Conservation (phyloP, 345 rosid species). For the Chamaenerion angustifolium region DNA sequence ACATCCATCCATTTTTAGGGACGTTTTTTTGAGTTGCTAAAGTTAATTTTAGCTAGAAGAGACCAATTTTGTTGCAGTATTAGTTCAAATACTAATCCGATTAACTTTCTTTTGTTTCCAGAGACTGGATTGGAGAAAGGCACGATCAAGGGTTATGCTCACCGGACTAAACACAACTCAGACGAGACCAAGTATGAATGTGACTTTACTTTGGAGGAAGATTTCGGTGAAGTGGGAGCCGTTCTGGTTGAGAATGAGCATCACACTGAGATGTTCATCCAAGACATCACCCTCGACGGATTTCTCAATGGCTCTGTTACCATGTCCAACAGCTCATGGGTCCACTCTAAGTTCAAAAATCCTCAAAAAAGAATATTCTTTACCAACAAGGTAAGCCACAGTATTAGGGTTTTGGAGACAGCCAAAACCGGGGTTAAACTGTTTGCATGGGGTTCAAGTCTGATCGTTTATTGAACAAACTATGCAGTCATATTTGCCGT, state of each 20-base stretch:
- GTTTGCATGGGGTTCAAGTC: too few relatives aligned
- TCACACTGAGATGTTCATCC: conserved; percentile 46
- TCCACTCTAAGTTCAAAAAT: conserved; percentile 36
- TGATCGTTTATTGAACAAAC: too few relatives aligned
- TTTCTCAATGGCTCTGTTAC: conserved; percentile 15
- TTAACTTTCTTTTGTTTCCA: not conserved
- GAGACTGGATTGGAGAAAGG: conserved; percentile 34
- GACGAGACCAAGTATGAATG: conserved; percentile 41
- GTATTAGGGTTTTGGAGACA: too few relatives aligned
- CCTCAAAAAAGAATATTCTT: conserved; percentile 50
- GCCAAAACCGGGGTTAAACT: too few relatives aligned
- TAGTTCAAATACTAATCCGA: too few relatives aligned
- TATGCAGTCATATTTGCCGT: conserved; percentile 43
- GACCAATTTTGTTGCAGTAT: too few relatives aligned
- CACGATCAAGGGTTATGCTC: conserved; percentile 38
- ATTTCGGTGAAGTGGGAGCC: conserved; percentile 58
- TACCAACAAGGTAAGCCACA: conserved; percentile 30
- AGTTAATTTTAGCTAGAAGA: too few relatives aligned
- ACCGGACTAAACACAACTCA: conserved; percentile 8
- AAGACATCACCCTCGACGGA: conserved; percentile 37
- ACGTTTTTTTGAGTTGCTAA: too few relatives aligned
- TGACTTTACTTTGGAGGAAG: conserved; percentile 26
- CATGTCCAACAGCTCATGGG: conserved; percentile 49
- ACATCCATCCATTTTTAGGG: too few relatives aligned
- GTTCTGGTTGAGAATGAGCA: conserved; percentile 56